phyloP scores from a whole-genome alignment of 345 rosid species.

The Gossypium mustelinum region DNA sequence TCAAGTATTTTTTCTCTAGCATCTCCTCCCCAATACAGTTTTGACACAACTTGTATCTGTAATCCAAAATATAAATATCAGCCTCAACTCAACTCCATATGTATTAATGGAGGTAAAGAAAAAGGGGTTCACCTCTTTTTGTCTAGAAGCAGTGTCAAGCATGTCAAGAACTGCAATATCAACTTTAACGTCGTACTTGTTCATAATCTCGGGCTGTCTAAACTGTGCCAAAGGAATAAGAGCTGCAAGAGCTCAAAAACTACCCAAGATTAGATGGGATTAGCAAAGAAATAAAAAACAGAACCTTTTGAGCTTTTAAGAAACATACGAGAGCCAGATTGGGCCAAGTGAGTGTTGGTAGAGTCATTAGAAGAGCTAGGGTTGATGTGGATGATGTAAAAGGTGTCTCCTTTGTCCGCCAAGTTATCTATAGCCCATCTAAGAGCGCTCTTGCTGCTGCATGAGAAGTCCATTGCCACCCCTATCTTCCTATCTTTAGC shows the following conservation, averaged over 20 bases:
- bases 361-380: conserved; percentile 40
- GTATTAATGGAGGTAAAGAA: background rate
- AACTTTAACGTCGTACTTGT: conserved; percentile 48
- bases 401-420: conserved; percentile 68
- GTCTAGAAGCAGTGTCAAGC: conserved; percentile 83
- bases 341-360: conserved; percentile 46
- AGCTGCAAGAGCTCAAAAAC: conserved; percentile 39
- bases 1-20: conserved; percentile 82
- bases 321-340: conserved; percentile 75
- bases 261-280: conserved; percentile 15
- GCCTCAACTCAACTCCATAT: conserved; percentile 28
- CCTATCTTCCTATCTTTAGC: conserved; percentile 62
- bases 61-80: background rate
- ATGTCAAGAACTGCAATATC: conserved; percentile 63
- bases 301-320: background rate
- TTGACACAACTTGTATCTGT: conserved; percentile 51
- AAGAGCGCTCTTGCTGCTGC: conserved; percentile 86
- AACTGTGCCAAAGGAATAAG: conserved; percentile 82
- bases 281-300: background rate
- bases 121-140: conserved; percentile 59
- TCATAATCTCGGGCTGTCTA: conserved; percentile 70
- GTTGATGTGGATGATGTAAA: conserved; percentile 64
- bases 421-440: conserved; percentile 84
- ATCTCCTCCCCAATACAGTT: conserved; percentile 93
- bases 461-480: conserved; percentile 91